These are phyloP conservation scores for Cyberlindnera maritima DNA, from an alignment of 805 yeast genomes.

Conservation along the genomic window DNA sequence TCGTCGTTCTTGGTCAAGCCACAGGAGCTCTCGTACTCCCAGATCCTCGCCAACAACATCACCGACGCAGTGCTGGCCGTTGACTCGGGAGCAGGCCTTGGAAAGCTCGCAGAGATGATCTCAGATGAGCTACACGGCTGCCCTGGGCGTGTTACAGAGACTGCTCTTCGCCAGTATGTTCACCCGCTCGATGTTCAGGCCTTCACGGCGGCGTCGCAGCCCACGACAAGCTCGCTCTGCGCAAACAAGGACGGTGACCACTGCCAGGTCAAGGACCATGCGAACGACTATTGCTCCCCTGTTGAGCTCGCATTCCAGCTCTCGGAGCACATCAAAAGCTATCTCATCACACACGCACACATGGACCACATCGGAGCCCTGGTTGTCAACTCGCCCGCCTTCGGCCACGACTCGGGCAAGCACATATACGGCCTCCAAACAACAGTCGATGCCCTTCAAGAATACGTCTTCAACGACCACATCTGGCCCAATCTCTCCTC, in stretches of 20 bases:
- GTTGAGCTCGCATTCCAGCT: constrained; percentile 32
- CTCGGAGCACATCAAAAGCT: constrained; percentile 37
- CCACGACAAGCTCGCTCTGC: neutral
- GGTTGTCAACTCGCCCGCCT: constrained; percentile 67
- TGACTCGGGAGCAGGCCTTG: constrained; percentile 79
- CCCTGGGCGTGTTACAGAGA: constrained; percentile 10
- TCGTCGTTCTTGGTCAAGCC: constrained; percentile 71
- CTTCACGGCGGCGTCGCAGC: constrained; percentile 5
- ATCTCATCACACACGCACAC: constrained; percentile 77
- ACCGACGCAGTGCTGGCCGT: constrained; percentile 49
- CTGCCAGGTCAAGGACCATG: neutral
- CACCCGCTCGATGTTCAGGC: constrained; percentile 2
- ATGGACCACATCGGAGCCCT: constrained; percentile 75
- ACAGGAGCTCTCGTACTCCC: constrained; percentile 37
- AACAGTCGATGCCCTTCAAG: constrained; percentile 51
- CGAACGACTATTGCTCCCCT: constrained; percentile 20
- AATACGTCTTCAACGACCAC: constrained; percentile 64
- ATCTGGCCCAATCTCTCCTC: constrained; percentile 72
- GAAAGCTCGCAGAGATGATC: constrained; percentile 47
- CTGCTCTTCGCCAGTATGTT: constrained; percentile 10
- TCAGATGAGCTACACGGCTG: constrained; percentile 13
- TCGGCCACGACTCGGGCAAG: constrained; percentile 35
- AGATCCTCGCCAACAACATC: constrained; percentile 29
- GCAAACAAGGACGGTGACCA: neutral
- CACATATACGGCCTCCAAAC: constrained; percentile 49